Percentiles rank a stretch among this genome's conserved stretches.
Conservation (phyloP, 1,284 basidiomycete species). For the Microbotryomycetes sp. region DNA sequence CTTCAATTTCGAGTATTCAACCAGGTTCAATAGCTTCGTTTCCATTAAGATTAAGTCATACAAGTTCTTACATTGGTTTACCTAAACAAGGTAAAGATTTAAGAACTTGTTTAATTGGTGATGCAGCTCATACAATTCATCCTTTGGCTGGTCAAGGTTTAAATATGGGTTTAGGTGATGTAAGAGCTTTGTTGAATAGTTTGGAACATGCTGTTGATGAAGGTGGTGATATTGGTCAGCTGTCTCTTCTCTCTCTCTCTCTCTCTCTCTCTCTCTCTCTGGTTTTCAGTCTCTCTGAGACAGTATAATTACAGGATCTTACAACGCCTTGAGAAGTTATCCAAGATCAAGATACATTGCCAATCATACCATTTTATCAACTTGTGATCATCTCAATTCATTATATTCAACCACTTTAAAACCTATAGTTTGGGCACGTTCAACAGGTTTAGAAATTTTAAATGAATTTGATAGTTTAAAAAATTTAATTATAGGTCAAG, state of each 20-base stretch:
- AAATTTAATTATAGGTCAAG: conserved; percentile 70
- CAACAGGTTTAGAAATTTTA: conserved; percentile 77
- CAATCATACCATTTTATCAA: conserved; percentile 77
- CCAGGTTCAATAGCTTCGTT: conserved; percentile 77
- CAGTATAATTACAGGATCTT: conserved; percentile 53
- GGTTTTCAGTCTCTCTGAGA: neutral
- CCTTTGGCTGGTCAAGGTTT: conserved; percentile 97
- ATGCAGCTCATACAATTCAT: conserved; percentile 92
- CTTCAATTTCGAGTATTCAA: conserved; percentile 66
- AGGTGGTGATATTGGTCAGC: conserved; percentile 71
- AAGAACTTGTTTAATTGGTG: conserved; percentile 84
- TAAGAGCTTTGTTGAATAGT: conserved; percentile 48
- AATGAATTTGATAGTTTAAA: conserved; percentile 82
- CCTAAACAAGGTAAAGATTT: conserved; percentile 48
- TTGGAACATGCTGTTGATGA: conserved; percentile 54
- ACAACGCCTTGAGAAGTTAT: conserved; percentile 68
- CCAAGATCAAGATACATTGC: conserved; percentile 69
- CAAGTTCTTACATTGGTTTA: conserved; percentile 73
- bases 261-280: neutral
- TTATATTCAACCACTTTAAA: conserved; percentile 62
- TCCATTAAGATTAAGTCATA: conserved; percentile 80
- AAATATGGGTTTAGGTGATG: conserved; percentile 87
- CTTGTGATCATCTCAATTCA: conserved; percentile 81
- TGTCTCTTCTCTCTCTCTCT: neutral
- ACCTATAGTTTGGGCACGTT: conserved; percentile 75